These are phyloP conservation scores for Diversispora eburnea DNA, from an alignment of 192 early-diverging fungal genomes.

Conservation along the genomic window DNA sequence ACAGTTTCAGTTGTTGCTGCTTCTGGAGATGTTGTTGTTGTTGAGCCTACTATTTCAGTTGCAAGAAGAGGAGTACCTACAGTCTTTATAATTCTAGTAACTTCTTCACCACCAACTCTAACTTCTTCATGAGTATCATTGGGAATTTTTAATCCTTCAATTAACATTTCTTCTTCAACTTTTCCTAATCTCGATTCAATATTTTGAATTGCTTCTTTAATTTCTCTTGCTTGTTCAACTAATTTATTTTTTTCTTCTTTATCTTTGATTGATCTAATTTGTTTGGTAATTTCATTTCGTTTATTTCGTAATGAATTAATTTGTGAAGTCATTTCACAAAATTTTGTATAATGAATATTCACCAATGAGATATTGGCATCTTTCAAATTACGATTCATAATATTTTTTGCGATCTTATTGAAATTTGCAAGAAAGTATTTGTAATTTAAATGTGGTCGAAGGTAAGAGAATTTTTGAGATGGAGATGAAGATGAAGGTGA, in stretches of 20 bases:
- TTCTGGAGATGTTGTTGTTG: no score
- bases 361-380: conserved; percentile 15
- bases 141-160: conserved; percentile 69
- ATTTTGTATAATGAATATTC: not conserved
- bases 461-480: not conserved
- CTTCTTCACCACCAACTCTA: conserved; percentile 73
- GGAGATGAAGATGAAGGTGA: not conserved
- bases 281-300: conserved; percentile 19
- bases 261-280: not conserved
- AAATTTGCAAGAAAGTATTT: conserved; percentile 1
- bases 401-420: conserved; percentile 8
- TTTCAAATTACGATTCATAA: conserved; percentile 17
- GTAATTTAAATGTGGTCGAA: conserved; percentile 21
- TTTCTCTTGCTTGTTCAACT: conserved; percentile 45
- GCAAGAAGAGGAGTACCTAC: conserved; percentile 41
- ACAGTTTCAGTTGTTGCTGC: no score
- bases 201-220: conserved; percentile 60
- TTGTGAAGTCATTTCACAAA: conserved; percentile 2
- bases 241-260: conserved; percentile 1
- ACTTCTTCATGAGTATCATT: conserved; percentile 72
- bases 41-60: conserved; percentile 10
- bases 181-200: conserved; percentile 43
- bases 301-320: not conserved
- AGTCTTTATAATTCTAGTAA: conserved; percentile 53
- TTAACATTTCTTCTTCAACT: conserved; percentile 54